A percentile compares a stretch with the other conserved stretches of the same genome.
phyloP scores from a whole-genome alignment of 495 filamentous ascomycete species.

The Neurospora hispaniola region DNA sequence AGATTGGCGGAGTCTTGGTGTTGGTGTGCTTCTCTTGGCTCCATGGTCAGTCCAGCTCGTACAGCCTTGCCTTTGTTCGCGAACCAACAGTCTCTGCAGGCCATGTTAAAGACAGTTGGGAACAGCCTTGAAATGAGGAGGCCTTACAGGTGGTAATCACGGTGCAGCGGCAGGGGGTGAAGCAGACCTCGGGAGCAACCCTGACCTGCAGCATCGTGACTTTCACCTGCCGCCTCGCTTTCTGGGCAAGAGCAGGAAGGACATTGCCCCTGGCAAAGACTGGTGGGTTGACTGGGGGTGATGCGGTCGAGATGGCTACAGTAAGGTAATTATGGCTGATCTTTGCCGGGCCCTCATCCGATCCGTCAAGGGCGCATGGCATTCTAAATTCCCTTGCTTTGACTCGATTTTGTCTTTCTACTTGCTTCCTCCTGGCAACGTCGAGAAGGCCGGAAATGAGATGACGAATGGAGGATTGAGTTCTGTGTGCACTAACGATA shows the following conservation, averaged over 20 bases:
- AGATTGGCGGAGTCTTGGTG: background rate
- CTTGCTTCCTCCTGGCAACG: background rate
- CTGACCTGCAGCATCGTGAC: background rate
- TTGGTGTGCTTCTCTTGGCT: too few species aligned
- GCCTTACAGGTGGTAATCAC: background rate
- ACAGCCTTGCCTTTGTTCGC: background rate
- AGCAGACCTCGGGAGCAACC: background rate
- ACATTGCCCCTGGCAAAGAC: background rate
- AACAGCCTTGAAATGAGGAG: background rate
- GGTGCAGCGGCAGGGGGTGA: background rate
- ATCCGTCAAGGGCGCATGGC: background rate
- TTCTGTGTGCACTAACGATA: too few species aligned
- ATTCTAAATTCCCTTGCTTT: background rate
- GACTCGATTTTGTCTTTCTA: background rate
- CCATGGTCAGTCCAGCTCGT: background rate
- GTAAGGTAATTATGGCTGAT: background rate
- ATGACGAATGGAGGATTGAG: too few species aligned
- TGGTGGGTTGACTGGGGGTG: background rate
- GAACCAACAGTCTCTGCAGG: background rate
- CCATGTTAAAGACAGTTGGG: background rate
- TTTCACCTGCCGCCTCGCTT: background rate
- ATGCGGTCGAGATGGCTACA: background rate
- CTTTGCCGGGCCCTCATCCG: background rate
- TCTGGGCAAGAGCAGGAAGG: background rate
- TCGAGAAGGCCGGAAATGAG: too few species aligned